Evolutionary conservation across 2,329 filamentous ascomycete genomes (phyloP).

Genomic region (Arachnomyces sp.): DNA sequence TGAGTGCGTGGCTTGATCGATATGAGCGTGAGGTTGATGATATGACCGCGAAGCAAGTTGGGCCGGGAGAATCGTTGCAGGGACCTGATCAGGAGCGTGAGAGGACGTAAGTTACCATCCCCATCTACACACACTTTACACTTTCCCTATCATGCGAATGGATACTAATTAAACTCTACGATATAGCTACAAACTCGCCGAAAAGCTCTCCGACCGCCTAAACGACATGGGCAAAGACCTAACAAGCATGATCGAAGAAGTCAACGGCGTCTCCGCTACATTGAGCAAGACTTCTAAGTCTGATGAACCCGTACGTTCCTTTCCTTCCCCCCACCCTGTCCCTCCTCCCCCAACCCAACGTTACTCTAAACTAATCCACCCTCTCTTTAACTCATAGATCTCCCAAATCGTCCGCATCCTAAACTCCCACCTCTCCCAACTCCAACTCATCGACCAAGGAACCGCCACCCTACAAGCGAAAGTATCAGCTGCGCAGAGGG

Average conservation of each 20-base stretch:
- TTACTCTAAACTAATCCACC: conserved; percentile 9
- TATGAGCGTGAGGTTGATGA: conserved; percentile 90
- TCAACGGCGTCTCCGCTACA: conserved; percentile 84
- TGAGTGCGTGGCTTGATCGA: conserved; percentile 76
- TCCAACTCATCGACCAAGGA: conserved; percentile 88
- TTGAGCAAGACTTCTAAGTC: conserved; percentile 83
- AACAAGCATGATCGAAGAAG: conserved; percentile 94
- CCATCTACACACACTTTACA: not conserved
- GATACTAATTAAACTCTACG: not conserved
- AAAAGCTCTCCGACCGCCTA: conserved; percentile 81
- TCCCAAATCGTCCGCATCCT: conserved; percentile 93
- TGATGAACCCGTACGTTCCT: conserved; percentile 69
- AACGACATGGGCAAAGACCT: conserved; percentile 92
- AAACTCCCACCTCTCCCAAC: conserved; percentile 81
- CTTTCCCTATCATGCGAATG: conserved; percentile 1
- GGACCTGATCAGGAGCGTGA: conserved; percentile 94
- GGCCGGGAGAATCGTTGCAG: conserved; percentile 64
- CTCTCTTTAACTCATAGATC: conserved; percentile 47
- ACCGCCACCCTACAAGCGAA: conserved; percentile 73
- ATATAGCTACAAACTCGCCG: conserved; percentile 71
- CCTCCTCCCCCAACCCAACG: conserved; percentile 1
- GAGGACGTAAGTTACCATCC: conserved; percentile 56
- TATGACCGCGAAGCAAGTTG: conserved; percentile 71
- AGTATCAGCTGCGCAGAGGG: conserved; percentile 72
- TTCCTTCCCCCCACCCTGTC: conserved; percentile 17